Evolutionary conservation across 225 moss, liverwort and hornwort species (phyloP), one percentile per base, ranked within the genome.

Genomic region (Thuidium tamariscinum): DNA sequence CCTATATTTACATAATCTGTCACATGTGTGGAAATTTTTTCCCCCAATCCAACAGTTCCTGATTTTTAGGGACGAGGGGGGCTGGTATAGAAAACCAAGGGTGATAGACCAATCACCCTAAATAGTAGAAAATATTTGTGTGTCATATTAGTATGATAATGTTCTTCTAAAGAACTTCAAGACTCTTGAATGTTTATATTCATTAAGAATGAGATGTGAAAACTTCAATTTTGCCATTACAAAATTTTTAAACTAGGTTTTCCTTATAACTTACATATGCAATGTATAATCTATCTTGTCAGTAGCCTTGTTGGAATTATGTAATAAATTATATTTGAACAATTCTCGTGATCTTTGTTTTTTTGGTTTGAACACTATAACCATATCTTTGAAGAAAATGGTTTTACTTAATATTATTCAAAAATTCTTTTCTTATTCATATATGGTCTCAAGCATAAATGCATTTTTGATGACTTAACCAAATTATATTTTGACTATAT

Each of bases 351-450:
- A 25, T 69, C 14, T 41, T 69, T 23, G 23, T 41, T n/a, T n/a
- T n/a, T n/a, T n/a, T n/a, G n/a, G n/a, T n/a, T n/a, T n/a, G n/a
- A 42, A 42, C 0, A 68, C 0, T 41, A 8, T 39, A 14, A 41
- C 8, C 8, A 69, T 2, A 70, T 42, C 4, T 42, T 70, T 41
- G 8, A 41, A 39, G 6, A 26, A 41, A 7, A 41, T 15, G 2
- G 1, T 41, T 7, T 26, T 41, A 1, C 0, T 13, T 26, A 39
- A 11, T 36, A 69, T 69, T 48, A n/a, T 48, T 69, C 13, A 41
- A 21, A 0, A 32, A 8, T 18, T 5, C 4, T 67, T 3, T 37
- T 67, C 37, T 37, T 67, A 37, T 21, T 67, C 7, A 67, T 37
- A 1, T 11, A 36, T 20, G 0, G 8, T 69, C 2, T 41, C 25